Evolutionary conservation across 306 rosid species (phyloP).

Genomic region (Prunus dulcis): DNA sequence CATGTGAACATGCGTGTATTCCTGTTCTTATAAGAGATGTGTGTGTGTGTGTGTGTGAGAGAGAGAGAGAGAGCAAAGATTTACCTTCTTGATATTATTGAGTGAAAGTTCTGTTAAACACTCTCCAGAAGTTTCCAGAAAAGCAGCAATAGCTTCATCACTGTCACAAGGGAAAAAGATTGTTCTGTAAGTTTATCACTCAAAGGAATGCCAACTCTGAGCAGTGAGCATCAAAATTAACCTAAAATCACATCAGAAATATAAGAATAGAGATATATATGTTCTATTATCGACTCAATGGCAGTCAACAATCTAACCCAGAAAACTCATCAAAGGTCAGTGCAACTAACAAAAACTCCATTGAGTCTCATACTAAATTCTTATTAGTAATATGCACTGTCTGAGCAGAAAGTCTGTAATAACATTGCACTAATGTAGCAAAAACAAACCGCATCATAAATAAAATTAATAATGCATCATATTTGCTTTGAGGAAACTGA

Average conservation of each 20-base stretch:
- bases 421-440: constrained; percentile 1
- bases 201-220: constrained; percentile 1
- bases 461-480: neutral
- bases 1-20: neutral
- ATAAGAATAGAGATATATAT: neutral
- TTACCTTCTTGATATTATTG: constrained; percentile 66
- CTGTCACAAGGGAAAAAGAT: constrained; percentile 32
- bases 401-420: neutral
- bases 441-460: neutral
- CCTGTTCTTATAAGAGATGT: neutral
- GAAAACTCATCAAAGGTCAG: neutral
- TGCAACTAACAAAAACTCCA: neutral
- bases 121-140: constrained; percentile 57
- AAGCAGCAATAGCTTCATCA: constrained; percentile 85
- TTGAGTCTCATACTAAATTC: neutral
- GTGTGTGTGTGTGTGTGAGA: neutral
- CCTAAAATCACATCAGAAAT: constrained; percentile 5
- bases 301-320: neutral
- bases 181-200: constrained; percentile 9
- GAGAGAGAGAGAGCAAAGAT: neutral
- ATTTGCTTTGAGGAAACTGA: neutral
- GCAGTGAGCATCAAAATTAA: neutral
- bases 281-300: neutral
- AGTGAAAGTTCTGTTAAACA: constrained; percentile 66
- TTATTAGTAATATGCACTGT: neutral